Percentiles rank a stretch among this genome's conserved stretches.
Conservation (phyloP, 2,329 filamentous ascomycete species). For the Epichloe festucae region DNA sequence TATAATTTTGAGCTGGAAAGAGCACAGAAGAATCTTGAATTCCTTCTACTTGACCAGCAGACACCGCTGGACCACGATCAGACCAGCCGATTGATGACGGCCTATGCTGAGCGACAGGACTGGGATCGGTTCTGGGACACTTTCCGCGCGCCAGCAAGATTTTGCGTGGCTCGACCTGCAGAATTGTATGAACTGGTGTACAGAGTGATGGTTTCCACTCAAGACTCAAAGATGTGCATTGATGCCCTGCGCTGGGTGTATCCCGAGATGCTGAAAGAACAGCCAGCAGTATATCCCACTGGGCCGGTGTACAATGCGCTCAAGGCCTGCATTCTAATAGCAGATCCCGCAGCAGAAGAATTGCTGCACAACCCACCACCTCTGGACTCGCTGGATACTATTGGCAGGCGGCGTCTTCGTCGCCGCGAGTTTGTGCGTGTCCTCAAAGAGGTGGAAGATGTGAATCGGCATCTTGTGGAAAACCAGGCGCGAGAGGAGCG, state of each 20-base stretch:
- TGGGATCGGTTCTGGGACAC: constrained; percentile 48
- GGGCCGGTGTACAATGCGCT: constrained; percentile 33
- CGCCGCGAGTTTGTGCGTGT: constrained; percentile 21
- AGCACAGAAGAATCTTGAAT: constrained; percentile 32
- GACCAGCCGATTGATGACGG: constrained; percentile 29
- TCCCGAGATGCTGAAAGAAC: constrained; percentile 46
- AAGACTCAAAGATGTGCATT: constrained; percentile 29
- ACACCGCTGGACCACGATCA: constrained; percentile 26
- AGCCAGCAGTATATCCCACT: constrained; percentile 31
- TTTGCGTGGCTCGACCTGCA: constrained; percentile 33
- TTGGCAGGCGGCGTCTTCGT: constrained; percentile 12
- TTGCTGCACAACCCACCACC: constrained; percentile 12
- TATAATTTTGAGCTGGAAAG: constrained; percentile 21
- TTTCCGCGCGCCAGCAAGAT: constrained; percentile 43
- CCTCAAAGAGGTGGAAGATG: constrained; percentile 18
- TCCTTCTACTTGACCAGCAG: constrained; percentile 25
- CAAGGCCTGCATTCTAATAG: constrained; percentile 40
- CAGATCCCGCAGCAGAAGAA: constrained; percentile 35
- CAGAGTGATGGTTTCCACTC: constrained; percentile 29
- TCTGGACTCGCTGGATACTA: not conserved
- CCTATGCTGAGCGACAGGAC: constrained; percentile 32
- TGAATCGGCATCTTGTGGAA: constrained; percentile 7
- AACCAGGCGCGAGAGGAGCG: constrained; percentile 8
- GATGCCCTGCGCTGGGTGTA: constrained; percentile 38
- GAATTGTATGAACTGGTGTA: constrained; percentile 44